These are phyloP conservation scores for Pythium dissotocum DNA, from an alignment of 352 stramenopile species.

Conservation along the genomic window DNA sequence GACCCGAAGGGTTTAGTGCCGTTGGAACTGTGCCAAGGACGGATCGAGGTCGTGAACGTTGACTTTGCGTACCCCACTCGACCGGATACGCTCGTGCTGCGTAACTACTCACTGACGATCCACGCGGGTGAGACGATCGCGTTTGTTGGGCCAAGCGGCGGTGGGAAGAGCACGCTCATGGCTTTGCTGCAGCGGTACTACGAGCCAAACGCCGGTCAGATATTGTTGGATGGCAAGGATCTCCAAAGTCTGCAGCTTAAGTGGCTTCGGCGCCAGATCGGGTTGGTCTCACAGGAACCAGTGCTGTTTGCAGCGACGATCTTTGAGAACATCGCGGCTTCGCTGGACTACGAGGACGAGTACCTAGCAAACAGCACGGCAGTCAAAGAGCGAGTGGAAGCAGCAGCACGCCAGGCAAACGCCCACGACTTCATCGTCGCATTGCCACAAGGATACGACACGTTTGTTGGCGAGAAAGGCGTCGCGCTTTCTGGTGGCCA, in stretches of 20 bases:
- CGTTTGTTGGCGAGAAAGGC: conserved; percentile 59
- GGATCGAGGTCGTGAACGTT: conserved; percentile 18
- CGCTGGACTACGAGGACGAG: conserved; percentile 6
- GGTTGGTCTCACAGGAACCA: conserved; percentile 70
- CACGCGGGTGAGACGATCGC: conserved; percentile 25
- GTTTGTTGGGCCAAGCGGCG: conserved; percentile 25
- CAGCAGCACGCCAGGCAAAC: conserved; percentile 8
- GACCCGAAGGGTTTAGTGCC: conserved; percentile 14
- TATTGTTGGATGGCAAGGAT: conserved; percentile 69
- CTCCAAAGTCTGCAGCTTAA: conserved; percentile 65
- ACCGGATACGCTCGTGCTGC: conserved; percentile 20
- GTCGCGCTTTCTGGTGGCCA: conserved; percentile 66
- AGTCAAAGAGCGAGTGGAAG: not conserved
- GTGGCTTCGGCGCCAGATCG: conserved; percentile 45
- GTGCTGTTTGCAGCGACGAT: conserved; percentile 82
- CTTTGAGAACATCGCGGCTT: conserved; percentile 81
- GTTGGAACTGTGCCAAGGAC: conserved; percentile 7
- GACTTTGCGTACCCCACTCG: conserved; percentile 28
- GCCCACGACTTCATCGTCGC: conserved; percentile 23
- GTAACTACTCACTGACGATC: conserved; percentile 25
- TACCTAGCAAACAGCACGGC: not conserved
- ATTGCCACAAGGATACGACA: conserved; percentile 42
- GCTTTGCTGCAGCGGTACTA: conserved; percentile 85
- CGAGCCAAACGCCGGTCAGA: conserved; percentile 52
- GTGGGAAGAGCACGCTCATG: conserved; percentile 40